Base-by-base conservation (phyloP, 192 early-diverging fungal genomes). In the Mortierella claussenii region DNA sequence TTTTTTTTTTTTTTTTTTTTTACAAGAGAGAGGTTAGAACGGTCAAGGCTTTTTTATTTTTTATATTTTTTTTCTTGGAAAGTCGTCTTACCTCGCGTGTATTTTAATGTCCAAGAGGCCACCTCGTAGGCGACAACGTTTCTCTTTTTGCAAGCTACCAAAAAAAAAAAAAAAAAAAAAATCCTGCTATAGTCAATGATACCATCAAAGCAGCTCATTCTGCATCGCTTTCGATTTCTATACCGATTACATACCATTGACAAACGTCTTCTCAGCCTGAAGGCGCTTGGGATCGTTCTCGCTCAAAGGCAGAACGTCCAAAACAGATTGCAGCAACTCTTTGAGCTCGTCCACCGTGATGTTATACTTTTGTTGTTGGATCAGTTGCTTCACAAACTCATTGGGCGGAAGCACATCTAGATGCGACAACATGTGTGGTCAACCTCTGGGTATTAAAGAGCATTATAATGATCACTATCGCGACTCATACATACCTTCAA, bases 371-470 rank as follows among this genome's bases (percentile, higher is more conserved):
- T 55, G 34, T 60, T 60, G 48, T 4, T 51, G n/a, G 49, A 75
- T 66, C 43, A 65, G 36, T 21, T 65, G 63, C 43, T 54, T 23
- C 1, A 75, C 12, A 55, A 75, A 47, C 0, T 47, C 42, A 50
- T 75, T 63, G 20, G 55, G 37, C 2, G 71, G 71, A 4, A 75
- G 24, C 32, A 75, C 52, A 34, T 75, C 71, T 75, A 66, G 5
- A 4, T 17, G n/a, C n/a, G n/a, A n/a, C n/a, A n/a, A n/a, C 18
- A 13, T 46, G 45, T 5, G 6, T 21, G 21, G 45, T n/a, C 45
- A 4, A 46, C 4, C 3, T n/a, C 15, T 46, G 7, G 10, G 21
- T 6, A n/a, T 15, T 46, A 15, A 20, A 15, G 21, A 46, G 6
- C 5, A 46, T 46, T 4, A 15, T 17, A 21, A 20, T 46, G 45